Evolutionary conservation across 2,329 filamentous ascomycete species (phyloP).

Genomic region (Stenocarpella maydis): DNA sequence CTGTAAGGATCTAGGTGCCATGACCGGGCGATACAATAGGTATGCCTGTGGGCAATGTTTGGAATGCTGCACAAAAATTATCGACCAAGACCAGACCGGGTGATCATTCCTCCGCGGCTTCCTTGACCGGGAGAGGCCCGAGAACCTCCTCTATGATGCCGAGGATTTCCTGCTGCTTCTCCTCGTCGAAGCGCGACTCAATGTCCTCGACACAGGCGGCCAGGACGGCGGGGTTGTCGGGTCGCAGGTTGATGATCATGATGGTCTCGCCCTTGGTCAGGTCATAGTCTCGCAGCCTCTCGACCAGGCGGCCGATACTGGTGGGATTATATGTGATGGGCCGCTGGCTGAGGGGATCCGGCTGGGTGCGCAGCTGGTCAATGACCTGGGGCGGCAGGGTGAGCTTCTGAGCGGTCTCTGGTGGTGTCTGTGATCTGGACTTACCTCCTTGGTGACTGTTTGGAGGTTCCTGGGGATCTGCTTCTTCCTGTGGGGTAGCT

Average conservation of each 20-base stretch:
- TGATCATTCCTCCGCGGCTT: conserved; percentile 33
- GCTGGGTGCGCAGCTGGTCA: conserved; percentile 64
- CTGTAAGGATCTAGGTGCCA: no score
- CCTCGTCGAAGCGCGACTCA: conserved; percentile 64
- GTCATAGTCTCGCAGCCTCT: conserved; percentile 63
- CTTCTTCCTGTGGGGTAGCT: conserved; percentile 45
- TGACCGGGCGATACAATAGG: background rate
- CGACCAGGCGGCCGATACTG: conserved; percentile 62
- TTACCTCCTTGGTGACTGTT: conserved; percentile 71
- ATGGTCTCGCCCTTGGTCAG: conserved; percentile 74
- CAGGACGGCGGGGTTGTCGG: conserved; percentile 63
- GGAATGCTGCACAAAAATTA: background rate
- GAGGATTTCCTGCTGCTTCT: conserved; percentile 67
- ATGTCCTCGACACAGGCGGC: conserved; percentile 73
- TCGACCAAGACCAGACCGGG: background rate
- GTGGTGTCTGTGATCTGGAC: conserved; percentile 29
- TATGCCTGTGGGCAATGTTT: background rate
- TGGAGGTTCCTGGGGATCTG: conserved; percentile 65
- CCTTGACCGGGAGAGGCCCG: conserved; percentile 54
- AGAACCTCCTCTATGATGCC: conserved; percentile 64
- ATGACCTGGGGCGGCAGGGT: conserved; percentile 59
- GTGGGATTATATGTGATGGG: conserved; percentile 61
- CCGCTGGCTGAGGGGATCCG: conserved; percentile 63
- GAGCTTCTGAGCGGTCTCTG: conserved; percentile 27
- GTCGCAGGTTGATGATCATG: conserved; percentile 73